These are phyloP conservation scores for Magnusiomyces magnusii DNA, from an alignment of 1,139 yeast genomes.

Conservation along the genomic window DNA sequence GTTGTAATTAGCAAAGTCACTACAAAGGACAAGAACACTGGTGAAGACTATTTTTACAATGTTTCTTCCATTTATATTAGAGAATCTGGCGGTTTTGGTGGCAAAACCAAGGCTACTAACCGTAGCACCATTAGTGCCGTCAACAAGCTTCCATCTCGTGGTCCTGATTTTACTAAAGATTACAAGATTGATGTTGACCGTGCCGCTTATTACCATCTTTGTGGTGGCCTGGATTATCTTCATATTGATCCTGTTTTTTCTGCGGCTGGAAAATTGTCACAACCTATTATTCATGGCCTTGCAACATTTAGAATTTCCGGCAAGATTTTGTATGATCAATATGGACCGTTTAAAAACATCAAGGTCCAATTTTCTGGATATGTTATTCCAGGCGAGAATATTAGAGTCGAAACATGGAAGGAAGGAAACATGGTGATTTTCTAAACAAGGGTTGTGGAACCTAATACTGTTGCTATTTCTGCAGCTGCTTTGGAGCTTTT, in stretches of 20 bases:
- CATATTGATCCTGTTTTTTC: conserved; percentile 94
- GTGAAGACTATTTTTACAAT: conserved; percentile 66
- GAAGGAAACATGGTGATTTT: conserved; percentile 61
- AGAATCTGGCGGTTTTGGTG: conserved; percentile 55
- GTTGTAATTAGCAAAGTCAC: conserved; percentile 69
- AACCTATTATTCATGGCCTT: conserved; percentile 90
- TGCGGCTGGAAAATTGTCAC: conserved; percentile 75
- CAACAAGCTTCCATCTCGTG: conserved; percentile 55
- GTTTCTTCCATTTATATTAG: conserved; percentile 84
- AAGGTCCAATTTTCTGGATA: conserved; percentile 88
- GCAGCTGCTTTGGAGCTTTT: conserved; percentile 76
- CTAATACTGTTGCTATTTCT: conserved; percentile 71
- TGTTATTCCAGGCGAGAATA: conserved; percentile 95
- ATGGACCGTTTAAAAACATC: conserved; percentile 74
- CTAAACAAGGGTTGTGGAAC: conserved; percentile 77
- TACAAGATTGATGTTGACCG: conserved; percentile 62
- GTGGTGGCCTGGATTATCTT: conserved; percentile 92
- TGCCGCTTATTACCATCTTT: conserved; percentile 84
- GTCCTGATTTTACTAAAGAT: conserved; percentile 61
- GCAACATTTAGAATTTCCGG: conserved; percentile 80
- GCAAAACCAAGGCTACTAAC: conserved; percentile 47
- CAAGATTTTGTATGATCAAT: conserved; percentile 69
- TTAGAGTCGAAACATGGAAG: conserved; percentile 81
- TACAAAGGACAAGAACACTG: conserved; percentile 61
- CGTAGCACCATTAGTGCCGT: conserved; percentile 53